These are phyloP conservation scores for Curvularia lunata DNA, from an alignment of 2,329 filamentous ascomycete genomes.

Conservation along the genomic window DNA sequence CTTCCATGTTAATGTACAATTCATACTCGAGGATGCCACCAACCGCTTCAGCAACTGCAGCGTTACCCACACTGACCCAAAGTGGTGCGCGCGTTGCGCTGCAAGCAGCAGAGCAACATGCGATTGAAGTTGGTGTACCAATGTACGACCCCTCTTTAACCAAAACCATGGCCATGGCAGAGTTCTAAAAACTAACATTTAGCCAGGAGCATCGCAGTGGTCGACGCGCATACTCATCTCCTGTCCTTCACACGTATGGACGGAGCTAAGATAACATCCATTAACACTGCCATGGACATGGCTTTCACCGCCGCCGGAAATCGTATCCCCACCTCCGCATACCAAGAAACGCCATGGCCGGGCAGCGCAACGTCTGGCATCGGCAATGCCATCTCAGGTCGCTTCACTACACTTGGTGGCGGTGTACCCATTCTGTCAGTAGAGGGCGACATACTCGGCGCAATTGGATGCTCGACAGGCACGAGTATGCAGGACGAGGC, in stretches of 20 bases:
- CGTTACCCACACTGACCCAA: constrained; percentile 39
- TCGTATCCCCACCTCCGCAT: constrained; percentile 57
- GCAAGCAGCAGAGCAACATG: constrained; percentile 37
- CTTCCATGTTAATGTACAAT: constrained; percentile 7
- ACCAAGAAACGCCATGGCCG: constrained; percentile 58
- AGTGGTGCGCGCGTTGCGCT: constrained; percentile 38
- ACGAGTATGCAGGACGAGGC: constrained; percentile 61
- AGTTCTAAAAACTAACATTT: neutral
- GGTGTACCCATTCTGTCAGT: constrained; percentile 57
- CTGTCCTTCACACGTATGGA: constrained; percentile 56
- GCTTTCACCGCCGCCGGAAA: constrained; percentile 63
- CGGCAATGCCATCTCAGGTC: constrained; percentile 56
- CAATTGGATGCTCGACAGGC: constrained; percentile 61
- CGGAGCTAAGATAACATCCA: constrained; percentile 56
- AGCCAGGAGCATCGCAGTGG: constrained; percentile 56
- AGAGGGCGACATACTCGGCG: constrained; percentile 58
- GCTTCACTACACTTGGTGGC: constrained; percentile 60
- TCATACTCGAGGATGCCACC: constrained; percentile 21
- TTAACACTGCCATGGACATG: constrained; percentile 68
- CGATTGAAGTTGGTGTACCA: constrained; percentile 33
- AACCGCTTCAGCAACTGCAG: constrained; percentile 20
- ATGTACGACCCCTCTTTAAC: constrained; percentile 37
- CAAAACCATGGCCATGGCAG: neutral
- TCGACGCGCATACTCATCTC: constrained; percentile 53
- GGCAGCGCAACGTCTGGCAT: constrained; percentile 58